A percentile compares a stretch with the other conserved stretches of the same genome.
Evolutionary conservation across 495 filamentous ascomycete genomes (phyloP).

Genomic region (Xylaria venustula): DNA sequence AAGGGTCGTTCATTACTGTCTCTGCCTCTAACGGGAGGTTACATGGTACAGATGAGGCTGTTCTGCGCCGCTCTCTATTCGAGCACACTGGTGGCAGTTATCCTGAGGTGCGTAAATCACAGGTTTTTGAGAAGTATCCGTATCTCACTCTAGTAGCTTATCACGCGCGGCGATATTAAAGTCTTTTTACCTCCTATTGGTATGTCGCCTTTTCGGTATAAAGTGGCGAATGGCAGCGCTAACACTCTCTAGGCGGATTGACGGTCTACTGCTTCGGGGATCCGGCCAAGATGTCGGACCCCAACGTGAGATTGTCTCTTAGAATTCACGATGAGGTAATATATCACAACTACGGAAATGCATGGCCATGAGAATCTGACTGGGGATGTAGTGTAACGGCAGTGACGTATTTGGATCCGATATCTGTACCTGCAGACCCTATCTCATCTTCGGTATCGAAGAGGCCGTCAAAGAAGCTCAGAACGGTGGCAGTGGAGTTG

Average conservation of each 20-base stretch:
- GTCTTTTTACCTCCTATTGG: constrained; percentile 91
- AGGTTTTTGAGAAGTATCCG: constrained; percentile 16
- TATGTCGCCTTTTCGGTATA: constrained; percentile 23
- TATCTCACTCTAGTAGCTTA: constrained; percentile 53
- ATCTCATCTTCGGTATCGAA: constrained; percentile 93
- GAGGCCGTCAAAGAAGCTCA: constrained; percentile 97
- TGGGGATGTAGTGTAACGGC: constrained; percentile 69
- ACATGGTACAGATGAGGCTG: constrained; percentile 67
- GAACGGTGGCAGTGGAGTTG: constrained; percentile 89
- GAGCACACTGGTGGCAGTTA: constrained; percentile 94
- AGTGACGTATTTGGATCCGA: constrained; percentile 98
- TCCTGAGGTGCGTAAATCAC: constrained; percentile 56
- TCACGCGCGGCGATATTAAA: constrained; percentile 92
- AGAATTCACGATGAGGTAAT: constrained; percentile 87
- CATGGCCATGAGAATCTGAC: constrained; percentile 24
- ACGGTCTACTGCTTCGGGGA: constrained; percentile 98
- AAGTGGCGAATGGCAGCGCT: constrained; percentile 21
- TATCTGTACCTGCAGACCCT: constrained; percentile 96
- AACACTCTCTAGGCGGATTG: constrained; percentile 64
- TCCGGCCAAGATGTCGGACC: constrained; percentile 86
- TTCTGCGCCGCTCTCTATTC: constrained; percentile 81
- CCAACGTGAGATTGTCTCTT: constrained; percentile 77
- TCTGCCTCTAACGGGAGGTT: neutral
- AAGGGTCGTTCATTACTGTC: neutral
- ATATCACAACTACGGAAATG: neutral